phyloP scores from a whole-genome alignment of 108 stramenopile genomes.

The Schizochytrium sp. region DNA sequence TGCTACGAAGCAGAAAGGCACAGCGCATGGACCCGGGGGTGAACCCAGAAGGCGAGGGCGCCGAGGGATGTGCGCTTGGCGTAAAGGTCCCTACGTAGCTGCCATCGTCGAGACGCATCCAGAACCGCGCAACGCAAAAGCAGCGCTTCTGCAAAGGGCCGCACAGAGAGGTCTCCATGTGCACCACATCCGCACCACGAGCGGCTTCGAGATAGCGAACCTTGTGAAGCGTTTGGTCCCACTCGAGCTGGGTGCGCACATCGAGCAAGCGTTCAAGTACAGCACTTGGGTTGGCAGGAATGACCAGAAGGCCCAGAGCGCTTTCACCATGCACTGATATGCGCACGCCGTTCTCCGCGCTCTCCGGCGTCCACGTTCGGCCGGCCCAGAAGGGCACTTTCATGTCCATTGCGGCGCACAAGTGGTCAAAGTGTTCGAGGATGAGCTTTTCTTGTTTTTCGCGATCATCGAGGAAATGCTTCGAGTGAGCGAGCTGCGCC shows the following conservation, averaged over 20 bases:
- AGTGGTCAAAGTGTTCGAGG: neutral
- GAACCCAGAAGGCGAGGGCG: neutral
- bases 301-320: neutral
- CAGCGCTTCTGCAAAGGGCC: neutral
- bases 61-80: neutral
- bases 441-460: neutral
- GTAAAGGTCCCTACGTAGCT: neutral
- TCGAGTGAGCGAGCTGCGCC: neutral
- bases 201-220: neutral
- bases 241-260: neutral
- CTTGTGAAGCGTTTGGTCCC: neutral
- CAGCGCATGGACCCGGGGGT: neutral
- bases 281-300: neutral
- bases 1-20: neutral
- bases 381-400: neutral
- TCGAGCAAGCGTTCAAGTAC: neutral
- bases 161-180: neutral
- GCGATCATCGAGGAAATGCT: neutral
- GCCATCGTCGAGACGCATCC: neutral
- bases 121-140: constrained; percentile 6
- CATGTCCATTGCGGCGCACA: neutral
- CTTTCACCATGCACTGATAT: neutral
- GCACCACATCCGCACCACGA: neutral
- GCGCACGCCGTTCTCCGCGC: neutral
- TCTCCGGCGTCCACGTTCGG: neutral